Evolutionary conservation across 2,329 filamentous ascomycete species (phyloP).

Genomic region (Chaetomium sp.): DNA sequence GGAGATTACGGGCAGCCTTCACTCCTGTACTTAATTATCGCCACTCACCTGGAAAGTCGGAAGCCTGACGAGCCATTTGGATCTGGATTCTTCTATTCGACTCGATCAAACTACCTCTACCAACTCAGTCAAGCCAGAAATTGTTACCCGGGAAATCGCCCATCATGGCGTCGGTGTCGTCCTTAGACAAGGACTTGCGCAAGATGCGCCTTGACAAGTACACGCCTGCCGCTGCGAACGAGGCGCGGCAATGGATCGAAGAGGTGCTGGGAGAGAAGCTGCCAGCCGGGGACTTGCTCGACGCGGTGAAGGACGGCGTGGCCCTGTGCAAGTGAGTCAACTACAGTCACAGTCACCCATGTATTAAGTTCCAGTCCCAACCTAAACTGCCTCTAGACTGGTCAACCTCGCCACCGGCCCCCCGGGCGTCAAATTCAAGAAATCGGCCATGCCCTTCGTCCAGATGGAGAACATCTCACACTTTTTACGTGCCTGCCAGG

Average conservation of each 20-base stretch:
- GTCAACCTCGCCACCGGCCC: constrained; percentile 77
- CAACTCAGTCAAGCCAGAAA: neutral
- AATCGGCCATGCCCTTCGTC: constrained; percentile 93
- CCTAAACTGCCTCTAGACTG: constrained; percentile 57
- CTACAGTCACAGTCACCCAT: neutral
- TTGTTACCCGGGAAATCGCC: neutral
- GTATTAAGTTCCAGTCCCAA: neutral
- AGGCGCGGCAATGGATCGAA: constrained; percentile 86
- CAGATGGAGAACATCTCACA: constrained; percentile 99
- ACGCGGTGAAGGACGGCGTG: constrained; percentile 85
- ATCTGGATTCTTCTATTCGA: neutral
- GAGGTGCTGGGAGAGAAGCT: constrained; percentile 73
- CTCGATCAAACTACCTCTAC: neutral
- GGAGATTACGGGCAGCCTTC: neutral
- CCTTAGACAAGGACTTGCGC: constrained; percentile 93
- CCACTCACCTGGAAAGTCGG: constrained; percentile 12
- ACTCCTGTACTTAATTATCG: constrained; percentile 11
- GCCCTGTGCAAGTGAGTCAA: constrained; percentile 82
- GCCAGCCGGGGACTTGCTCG: constrained; percentile 74
- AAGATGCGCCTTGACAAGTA: constrained; percentile 90
- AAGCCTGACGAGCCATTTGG: constrained; percentile 2
- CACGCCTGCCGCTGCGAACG: constrained; percentile 85
- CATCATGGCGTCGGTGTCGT: constrained; percentile 87
- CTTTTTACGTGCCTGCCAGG: constrained; percentile 86
- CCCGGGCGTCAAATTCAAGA: constrained; percentile 84